Conservation (phyloP, 2,329 filamentous ascomycete genomes). For the Lasiodiplodia sp. region DNA sequence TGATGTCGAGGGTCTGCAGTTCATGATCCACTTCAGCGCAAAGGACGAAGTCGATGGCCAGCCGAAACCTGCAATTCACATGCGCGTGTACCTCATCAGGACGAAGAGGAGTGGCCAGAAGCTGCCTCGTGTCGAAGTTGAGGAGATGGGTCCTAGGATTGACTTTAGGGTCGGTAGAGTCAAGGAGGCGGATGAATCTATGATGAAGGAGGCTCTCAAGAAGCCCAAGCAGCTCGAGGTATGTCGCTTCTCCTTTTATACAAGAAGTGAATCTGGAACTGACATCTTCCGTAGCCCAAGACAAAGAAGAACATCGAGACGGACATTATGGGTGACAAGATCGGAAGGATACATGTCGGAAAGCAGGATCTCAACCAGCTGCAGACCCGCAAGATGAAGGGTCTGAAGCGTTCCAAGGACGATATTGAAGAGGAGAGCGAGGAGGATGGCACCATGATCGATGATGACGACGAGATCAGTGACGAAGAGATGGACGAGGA, state of each 20-base stretch:
- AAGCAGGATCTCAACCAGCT: constrained; percentile 86
- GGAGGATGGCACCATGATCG: constrained; percentile 35
- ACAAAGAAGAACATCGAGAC: constrained; percentile 97
- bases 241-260: background rate
- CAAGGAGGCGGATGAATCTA: constrained; percentile 76
- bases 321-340: constrained; percentile 93
- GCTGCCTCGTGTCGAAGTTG: constrained; percentile 87
- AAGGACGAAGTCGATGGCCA: constrained; percentile 60
- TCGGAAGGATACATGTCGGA: constrained; percentile 89
- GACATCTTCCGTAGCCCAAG: constrained; percentile 52
- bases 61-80: constrained; percentile 59
- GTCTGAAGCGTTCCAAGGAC: constrained; percentile 82
- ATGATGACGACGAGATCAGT: constrained; percentile 45
- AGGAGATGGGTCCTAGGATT: constrained; percentile 94
- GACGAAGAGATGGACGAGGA: constrained; percentile 37
- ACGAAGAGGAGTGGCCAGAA: constrained; percentile 88
- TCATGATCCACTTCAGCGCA: constrained; percentile 82
- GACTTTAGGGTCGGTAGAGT: constrained; percentile 87
- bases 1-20: constrained; percentile 94
- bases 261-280: constrained; percentile 23
- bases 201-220: constrained; percentile 90
- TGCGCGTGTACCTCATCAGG: constrained; percentile 84
- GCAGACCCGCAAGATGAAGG: constrained; percentile 99
- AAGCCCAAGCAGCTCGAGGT: constrained; percentile 78
- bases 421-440: constrained; percentile 63